phyloP scores from a whole-genome alignment of 176 grass and related monocot genomes.

The Paspalum notatum region DNA sequence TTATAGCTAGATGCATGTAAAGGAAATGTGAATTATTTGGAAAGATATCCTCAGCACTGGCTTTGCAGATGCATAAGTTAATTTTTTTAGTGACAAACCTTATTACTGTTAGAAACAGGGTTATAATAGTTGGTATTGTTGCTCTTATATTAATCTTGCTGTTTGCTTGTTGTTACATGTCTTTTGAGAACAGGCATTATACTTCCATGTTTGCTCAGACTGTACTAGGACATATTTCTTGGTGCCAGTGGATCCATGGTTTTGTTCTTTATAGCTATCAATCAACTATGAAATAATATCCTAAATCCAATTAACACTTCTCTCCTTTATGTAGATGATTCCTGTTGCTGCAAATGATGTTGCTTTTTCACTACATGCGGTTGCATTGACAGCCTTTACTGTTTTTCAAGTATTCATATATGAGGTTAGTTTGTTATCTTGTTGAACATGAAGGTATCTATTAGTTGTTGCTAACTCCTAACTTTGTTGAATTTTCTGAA shows the following conservation, averaged over 20 bases:
- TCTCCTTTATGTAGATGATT: conserved; percentile 64
- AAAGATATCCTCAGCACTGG: background rate
- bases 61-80: conserved; percentile 4
- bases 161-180: background rate
- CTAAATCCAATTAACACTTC: background rate
- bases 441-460: background rate
- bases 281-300: conserved; percentile 3
- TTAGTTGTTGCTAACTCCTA: background rate
- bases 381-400: conserved; percentile 88
- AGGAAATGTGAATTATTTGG: background rate
- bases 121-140: background rate
- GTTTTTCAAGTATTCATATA: conserved; percentile 95
- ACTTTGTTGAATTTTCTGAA: conserved; percentile 30
- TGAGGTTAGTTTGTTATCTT: conserved; percentile 67
- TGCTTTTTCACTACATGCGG: conserved; percentile 91
- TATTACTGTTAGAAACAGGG: background rate
- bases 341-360: conserved; percentile 98
- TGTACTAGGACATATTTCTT: background rate
- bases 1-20: background rate
- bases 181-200: background rate
- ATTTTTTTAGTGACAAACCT: background rate
- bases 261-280: background rate
- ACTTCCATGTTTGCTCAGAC: background rate
- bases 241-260: background rate
- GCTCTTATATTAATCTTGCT: background rate